Percentiles rank a stretch among this genome's conserved stretches.
These are phyloP conservation scores for Coix lacrymajobi DNA, from an alignment of 176 grass and related monocot genomes.

Conservation along the genomic window DNA sequence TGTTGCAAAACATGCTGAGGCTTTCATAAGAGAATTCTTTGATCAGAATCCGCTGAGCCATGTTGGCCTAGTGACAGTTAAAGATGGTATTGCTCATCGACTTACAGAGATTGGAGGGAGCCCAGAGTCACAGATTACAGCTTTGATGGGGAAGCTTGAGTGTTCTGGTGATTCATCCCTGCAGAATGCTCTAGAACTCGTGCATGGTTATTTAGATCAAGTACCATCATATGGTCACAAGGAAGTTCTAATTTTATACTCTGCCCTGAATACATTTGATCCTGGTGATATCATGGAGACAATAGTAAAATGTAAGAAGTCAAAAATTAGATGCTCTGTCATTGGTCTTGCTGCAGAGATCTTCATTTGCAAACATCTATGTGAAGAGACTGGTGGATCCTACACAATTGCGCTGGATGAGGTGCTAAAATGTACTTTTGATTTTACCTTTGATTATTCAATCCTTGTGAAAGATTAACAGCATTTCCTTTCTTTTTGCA, in stretches of 20 bases:
- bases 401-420: slow-evolving; percentile 89
- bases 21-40: slow-evolving; percentile 94
- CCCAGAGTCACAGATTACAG: slow-evolving; percentile 86
- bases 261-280: slow-evolving; percentile 83
- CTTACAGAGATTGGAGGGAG: slow-evolving; percentile 92
- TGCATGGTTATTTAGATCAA: slow-evolving; percentile 80
- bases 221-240: slow-evolving; percentile 89
- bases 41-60: slow-evolving; percentile 97
- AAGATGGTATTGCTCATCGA: slow-evolving; percentile 70
- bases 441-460: slow-evolving; percentile 19
- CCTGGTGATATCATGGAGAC: slow-evolving; percentile 88
- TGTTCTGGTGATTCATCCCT: slow-evolving; percentile 89
- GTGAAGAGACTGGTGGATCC: slow-evolving; percentile 80
- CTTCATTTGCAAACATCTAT: slow-evolving; percentile 94
- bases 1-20: slow-evolving; percentile 70
- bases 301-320: slow-evolving; percentile 74
- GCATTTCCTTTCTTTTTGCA: slow-evolving; percentile 41
- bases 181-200: slow-evolving; percentile 88
- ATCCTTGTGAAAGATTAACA: slow-evolving; percentile 8
- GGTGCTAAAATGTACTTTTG: slow-evolving; percentile 44
- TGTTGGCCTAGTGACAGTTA: slow-evolving; percentile 76
- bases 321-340: slow-evolving; percentile 86
- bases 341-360: slow-evolving; percentile 93
- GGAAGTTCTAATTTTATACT: slow-evolving; percentile 88
- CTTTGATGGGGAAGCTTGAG: slow-evolving; percentile 90